Percentiles rank a stretch among this genome's conserved stretches.
phyloP scores from a whole-genome alignment of 208 protist species.

The Wallacemonas collosoma region DNA sequence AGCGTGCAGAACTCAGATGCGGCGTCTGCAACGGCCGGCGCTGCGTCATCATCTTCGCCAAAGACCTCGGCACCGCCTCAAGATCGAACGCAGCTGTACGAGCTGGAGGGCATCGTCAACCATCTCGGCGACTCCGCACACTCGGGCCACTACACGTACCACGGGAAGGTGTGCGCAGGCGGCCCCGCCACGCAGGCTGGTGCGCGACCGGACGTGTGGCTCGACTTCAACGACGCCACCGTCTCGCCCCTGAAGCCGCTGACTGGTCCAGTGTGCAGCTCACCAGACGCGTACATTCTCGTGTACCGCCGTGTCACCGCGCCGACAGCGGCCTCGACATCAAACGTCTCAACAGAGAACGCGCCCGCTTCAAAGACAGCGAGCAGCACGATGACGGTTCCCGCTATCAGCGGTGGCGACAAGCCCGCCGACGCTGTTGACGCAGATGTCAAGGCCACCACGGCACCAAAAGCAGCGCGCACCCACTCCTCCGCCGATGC shows the following conservation, averaged over 20 bases:
- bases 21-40: no score
- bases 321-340: background rate
- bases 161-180: constrained; percentile 46
- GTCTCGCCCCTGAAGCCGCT: constrained; percentile 51
- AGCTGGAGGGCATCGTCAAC: constrained; percentile 74
- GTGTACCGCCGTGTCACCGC: constrained; percentile 51
- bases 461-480: background rate
- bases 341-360: no score
- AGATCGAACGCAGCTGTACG: constrained; percentile 29
- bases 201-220: constrained; percentile 34
- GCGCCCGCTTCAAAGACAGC: no score
- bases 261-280: constrained; percentile 37
- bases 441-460: background rate
- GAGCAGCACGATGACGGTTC: no score
- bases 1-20: background rate
- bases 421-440: background rate
- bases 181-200: background rate
- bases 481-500: background rate
- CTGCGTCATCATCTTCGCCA: no score
- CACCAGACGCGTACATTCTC: constrained; percentile 72
- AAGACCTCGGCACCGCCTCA: background rate
- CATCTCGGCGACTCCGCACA: constrained; percentile 66
- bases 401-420: background rate
- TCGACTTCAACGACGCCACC: constrained; percentile 73
- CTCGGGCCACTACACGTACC: constrained; percentile 85